Base-by-base conservation (phyloP, 495 filamentous ascomycete genomes). In the Bathelium albidoporum region DNA sequence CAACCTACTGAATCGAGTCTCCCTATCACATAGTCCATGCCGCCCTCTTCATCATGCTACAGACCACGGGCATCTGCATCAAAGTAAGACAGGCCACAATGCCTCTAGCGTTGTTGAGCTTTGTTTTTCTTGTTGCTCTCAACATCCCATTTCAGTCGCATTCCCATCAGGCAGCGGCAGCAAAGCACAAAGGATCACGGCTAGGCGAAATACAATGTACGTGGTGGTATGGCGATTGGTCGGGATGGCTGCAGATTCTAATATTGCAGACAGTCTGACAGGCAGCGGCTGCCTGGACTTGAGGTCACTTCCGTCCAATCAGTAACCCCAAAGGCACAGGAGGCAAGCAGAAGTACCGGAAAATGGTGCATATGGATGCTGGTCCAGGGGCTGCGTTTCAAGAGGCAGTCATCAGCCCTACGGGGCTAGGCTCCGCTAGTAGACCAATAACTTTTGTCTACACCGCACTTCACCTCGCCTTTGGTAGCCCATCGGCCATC, bases 321-420 rank as follows among this genome's bases (percentile, higher is more conserved):
- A 29, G 5, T 10, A 10, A 20, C 22, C 5, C 49, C 5, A 20
- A 55, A 16, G 20, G 49, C 5, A 11, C 20, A 26, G 29, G 29
- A 26, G 49, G 49, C 49, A 29, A 55, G 2, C 12, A 55, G 11
- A 20, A 55, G 29, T 9, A 24, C 12, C 49, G 24, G 24, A 20
- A 11, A 11, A 16, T 9, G 24, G 4, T 12, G 20, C 5, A 39
- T 10, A 24, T 49, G 24, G 9, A 7, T 28, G 9, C 49, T 29
- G 49, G 49, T 55, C 16, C 5, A 39, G 20, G 49, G 24, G 20
- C 22, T 7, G 22, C 49, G 20, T 49, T 16, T 10, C 49, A 49
- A 55, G 20, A 55, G 5, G 49, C 49, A 55, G 24, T 55, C 49
- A 11, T 55, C 49, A 55, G 49, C 49, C 49, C 49, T 55, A 55